A percentile compares a stretch with the other conserved stretches of the same genome.
These are phyloP conservation scores for Gloeophyllum trabeum DNA, from an alignment of 768 basidiomycete genomes.

Conservation along the genomic window DNA sequence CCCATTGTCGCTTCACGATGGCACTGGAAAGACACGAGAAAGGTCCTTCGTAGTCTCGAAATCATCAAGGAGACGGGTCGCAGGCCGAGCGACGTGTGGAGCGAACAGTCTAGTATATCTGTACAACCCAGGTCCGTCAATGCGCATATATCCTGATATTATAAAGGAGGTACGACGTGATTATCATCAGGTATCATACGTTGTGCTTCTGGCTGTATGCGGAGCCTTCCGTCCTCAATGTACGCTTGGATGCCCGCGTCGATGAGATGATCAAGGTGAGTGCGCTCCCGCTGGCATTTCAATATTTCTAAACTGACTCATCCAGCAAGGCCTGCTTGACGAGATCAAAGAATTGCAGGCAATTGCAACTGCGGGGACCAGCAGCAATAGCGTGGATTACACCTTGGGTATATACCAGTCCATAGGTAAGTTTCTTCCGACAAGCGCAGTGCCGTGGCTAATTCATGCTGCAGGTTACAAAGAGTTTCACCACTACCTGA, in stretches of 20 bases:
- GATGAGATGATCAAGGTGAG: conserved; percentile 83
- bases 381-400: conserved; percentile 33
- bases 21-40: conserved; percentile 95
- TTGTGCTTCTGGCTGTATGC: conserved; percentile 91
- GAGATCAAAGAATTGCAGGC: conserved; percentile 56
- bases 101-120: conserved; percentile 39
- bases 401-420: conserved; percentile 88
- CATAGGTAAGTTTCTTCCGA: conserved; percentile 47
- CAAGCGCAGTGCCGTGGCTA: conserved; percentile 5
- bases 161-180: conserved; percentile 2
- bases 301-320: conserved; percentile 1
- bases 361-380: conserved; percentile 5
- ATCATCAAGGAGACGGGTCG: conserved; percentile 65
- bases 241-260: conserved; percentile 68
- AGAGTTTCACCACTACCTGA: conserved; percentile 70
- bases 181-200: conserved; percentile 63
- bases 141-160: neutral
- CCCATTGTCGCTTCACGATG: conserved; percentile 66
- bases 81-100: conserved; percentile 55
- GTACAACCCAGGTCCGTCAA: conserved; percentile 38
- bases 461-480: conserved; percentile 59
- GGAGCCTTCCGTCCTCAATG: conserved; percentile 45
- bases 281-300: conserved; percentile 1
- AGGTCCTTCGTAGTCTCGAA: conserved; percentile 70
- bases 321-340: conserved; percentile 64